phyloP scores from a whole-genome alignment of 352 stramenopile genomes.

The Phytophthora nicotianae region DNA sequence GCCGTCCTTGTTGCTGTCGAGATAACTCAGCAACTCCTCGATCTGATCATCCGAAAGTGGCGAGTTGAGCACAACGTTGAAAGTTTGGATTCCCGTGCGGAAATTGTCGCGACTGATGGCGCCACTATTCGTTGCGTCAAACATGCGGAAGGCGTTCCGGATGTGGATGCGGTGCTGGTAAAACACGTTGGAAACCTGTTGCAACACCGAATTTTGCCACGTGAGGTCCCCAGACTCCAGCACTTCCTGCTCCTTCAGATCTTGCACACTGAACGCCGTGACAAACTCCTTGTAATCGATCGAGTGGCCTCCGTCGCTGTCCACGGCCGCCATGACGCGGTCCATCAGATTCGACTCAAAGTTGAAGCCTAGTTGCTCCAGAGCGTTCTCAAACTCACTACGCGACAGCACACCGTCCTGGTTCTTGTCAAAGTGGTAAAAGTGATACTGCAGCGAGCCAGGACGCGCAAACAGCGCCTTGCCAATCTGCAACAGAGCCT shows the following conservation, averaged over 20 bases:
- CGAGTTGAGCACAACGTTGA: slow-evolving; percentile 91
- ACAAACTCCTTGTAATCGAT: slow-evolving; percentile 95
- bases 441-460: slow-evolving; percentile 83
- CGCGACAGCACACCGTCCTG: slow-evolving; percentile 81
- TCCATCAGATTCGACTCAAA: slow-evolving; percentile 63
- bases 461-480: slow-evolving; percentile 76
- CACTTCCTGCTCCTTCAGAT: slow-evolving; percentile 65
- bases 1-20: slow-evolving; percentile 92
- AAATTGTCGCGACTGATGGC: slow-evolving; percentile 88
- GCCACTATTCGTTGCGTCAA: slow-evolving; percentile 87
- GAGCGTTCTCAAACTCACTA: slow-evolving; percentile 77
- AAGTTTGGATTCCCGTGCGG: slow-evolving; percentile 81
- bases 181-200: slow-evolving; percentile 94
- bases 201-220: slow-evolving; percentile 93
- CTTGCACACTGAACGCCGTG: slow-evolving; percentile 87
- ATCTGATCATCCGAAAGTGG: slow-evolving; percentile 93
- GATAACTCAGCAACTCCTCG: slow-evolving; percentile 83
- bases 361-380: slow-evolving; percentile 68
- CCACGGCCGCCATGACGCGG: slow-evolving; percentile 85
- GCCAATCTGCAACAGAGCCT: slow-evolving; percentile 76
- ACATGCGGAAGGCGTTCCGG: slow-evolving; percentile 92
- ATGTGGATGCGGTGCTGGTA: slow-evolving; percentile 95
- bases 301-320: slow-evolving; percentile 86
- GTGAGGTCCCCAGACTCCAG: slow-evolving; percentile 69
- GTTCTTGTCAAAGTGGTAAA: slow-evolving; percentile 86